phyloP scores from a whole-genome alignment of 257 asterid genomes.

The Fraxinus americana region DNA sequence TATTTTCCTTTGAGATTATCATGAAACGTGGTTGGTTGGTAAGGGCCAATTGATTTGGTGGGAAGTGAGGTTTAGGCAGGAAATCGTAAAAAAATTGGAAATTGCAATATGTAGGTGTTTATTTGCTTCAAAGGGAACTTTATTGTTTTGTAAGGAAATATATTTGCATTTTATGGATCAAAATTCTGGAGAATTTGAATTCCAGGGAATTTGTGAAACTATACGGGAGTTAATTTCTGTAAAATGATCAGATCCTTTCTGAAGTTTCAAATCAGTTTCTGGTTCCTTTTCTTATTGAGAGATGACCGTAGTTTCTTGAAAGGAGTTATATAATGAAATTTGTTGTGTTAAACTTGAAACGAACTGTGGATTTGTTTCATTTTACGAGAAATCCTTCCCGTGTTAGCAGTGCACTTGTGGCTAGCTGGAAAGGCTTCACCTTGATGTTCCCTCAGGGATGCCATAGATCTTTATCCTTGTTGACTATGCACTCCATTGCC shows the following conservation, averaged over 20 bases:
- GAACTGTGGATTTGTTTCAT: conserved; percentile 1
- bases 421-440: conserved; percentile 2
- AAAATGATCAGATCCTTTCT: background rate
- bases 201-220: background rate
- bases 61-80: background rate
- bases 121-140: background rate
- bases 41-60: conserved; percentile 11
- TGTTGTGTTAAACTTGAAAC: background rate
- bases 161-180: background rate
- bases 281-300: background rate
- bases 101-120: background rate
- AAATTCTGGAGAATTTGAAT: background rate
- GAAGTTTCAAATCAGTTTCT: background rate
- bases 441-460: background rate
- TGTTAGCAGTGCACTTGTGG: background rate
- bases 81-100: background rate
- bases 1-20: conserved; percentile 9
- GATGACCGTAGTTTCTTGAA: background rate
- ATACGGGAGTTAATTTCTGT: background rate
- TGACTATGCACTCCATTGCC: background rate
- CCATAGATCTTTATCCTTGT: background rate
- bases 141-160: background rate
- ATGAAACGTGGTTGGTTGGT: conserved; percentile 1
- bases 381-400: background rate
- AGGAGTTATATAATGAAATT: background rate